Conservation (phyloP, 2,329 filamentous ascomycete genomes). For the Leptographium radiaticola region DNA sequence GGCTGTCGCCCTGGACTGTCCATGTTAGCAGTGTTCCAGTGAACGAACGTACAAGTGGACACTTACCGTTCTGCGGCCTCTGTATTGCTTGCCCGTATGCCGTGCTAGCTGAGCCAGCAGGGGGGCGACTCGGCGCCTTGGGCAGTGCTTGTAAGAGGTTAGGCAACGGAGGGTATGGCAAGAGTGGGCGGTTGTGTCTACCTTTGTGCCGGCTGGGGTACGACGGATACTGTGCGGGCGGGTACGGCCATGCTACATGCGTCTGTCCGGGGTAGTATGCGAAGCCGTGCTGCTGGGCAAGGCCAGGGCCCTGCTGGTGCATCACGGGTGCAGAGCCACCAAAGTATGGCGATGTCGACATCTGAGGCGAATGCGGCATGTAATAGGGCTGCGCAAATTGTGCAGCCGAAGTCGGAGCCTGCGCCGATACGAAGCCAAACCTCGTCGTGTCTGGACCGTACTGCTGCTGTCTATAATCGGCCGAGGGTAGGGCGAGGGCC, state of each 20-base stretch:
- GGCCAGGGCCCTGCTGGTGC: not conserved
- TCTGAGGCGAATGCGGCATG: not conserved
- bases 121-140: not conserved
- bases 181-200: not conserved
- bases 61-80: too few species aligned
- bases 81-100: not conserved
- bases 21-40: not conserved
- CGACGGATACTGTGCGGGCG: not conserved
- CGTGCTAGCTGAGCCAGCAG: not conserved
- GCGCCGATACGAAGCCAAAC: not conserved
- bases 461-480: slow-evolving; percentile 1
- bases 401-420: not conserved
- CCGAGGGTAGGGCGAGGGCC: not conserved
- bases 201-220: not conserved
- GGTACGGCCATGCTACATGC: not conserved
- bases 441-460: not conserved
- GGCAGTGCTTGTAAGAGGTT: not conserved
- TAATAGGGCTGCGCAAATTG: slow-evolving; percentile 1
- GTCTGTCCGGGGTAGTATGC: not conserved
- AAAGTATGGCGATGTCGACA: not conserved
- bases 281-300: not conserved
- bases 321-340: not conserved
- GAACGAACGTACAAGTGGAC: not conserved
- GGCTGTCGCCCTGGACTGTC: not conserved
- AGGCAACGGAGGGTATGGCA: not conserved